Percentiles rank a stretch among this genome's conserved stretches.
These are phyloP conservation scores for Blastosporella zonata DNA, from an alignment of 1,284 basidiomycete genomes.

Conservation along the genomic window DNA sequence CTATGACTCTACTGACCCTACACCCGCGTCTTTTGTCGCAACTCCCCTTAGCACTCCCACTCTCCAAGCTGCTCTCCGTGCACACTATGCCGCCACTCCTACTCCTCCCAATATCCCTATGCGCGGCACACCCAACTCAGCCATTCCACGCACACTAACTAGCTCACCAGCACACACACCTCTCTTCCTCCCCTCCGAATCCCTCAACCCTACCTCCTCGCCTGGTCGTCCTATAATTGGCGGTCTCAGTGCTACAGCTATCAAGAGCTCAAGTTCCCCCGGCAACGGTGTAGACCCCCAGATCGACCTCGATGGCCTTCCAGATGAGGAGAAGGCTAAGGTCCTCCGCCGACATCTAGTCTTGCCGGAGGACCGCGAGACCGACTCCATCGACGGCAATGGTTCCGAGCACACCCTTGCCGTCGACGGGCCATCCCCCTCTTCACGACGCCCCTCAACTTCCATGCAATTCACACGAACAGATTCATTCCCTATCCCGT, in stretches of 20 bases:
- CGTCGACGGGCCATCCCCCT: constrained; percentile 14
- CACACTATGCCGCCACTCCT: constrained; percentile 60
- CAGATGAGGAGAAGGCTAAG: constrained; percentile 81
- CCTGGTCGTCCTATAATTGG: constrained; percentile 25
- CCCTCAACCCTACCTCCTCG: constrained; percentile 20
- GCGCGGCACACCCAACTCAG: constrained; percentile 17
- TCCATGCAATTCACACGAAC: constrained; percentile 33
- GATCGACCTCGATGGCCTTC: constrained; percentile 53
- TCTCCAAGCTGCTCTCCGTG: constrained; percentile 55
- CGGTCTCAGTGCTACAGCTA: constrained; percentile 25
- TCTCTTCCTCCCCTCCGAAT: constrained; percentile 6
- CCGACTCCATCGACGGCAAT: constrained; percentile 30
- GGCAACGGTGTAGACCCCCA: constrained; percentile 28
- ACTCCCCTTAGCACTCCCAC: constrained; percentile 50
- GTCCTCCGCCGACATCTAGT: constrained; percentile 81
- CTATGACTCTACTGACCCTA: constrained; percentile 23
- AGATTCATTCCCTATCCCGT: constrained; percentile 78
- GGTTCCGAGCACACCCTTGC: constrained; percentile 29
- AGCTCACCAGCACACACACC: constrained; percentile 21
- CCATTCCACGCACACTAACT: constrained; percentile 12
- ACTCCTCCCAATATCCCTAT: constrained; percentile 63
- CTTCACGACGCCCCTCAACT: constrained; percentile 33
- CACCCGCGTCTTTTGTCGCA: constrained; percentile 27
- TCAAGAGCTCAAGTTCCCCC: constrained; percentile 18
- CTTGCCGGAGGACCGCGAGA: constrained; percentile 62